Base-by-base conservation (phyloP, 1,139 yeast species). In the Taphrina deformans region DNA sequence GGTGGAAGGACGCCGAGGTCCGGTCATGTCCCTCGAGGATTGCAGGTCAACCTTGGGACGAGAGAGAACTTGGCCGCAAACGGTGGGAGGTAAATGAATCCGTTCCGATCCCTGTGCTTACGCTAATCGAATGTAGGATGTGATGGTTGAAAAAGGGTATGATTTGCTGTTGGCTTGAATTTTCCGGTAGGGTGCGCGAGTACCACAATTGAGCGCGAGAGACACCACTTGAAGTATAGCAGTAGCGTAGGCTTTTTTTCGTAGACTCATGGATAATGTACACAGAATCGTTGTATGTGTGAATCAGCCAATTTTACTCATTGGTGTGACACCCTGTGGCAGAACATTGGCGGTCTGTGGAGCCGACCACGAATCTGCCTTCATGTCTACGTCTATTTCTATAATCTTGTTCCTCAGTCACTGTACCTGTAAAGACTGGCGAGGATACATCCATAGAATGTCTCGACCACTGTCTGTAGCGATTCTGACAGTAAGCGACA, bases 61-160 rank as follows among this genome's bases (percentile, higher is more conserved):
- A 59, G 21, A 24, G 41, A 44, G 63, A 59, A 21, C 50, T 59
- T 7, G 63, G 63, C 18, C n/a, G 63, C 16, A 38, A 52, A 21
- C 35, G 63, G 18, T 59, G 63, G 63, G 63, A 59, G 29, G 61
- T 55, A 26, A 48, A 35, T 26, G 35, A n/a, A n/a, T n/a, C n/a
- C n/a, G n/a, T n/a, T n/a, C n/a, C n/a, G n/a, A n/a, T n/a, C n/a
- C n/a, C n/a, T n/a, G n/a, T 27, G 31, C 10, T 6, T 26, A 27
- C 9, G 16, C 53, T 48, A 16, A 48, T 21, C 5, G 12, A 5
- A 4, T 24, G 14, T n/a, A 48, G 48, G 48, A 53, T 40, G 58
- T 53, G 48, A 53, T 53, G 58, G 23, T 38, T 24, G 58, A 53
- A 21, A 53, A 53, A 41, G 58, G 58, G n/a, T 53, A 53, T 24